Base-by-base conservation (phyloP, 2,329 filamentous ascomycete genomes). In the Aspergillus viridinutans region DNA sequence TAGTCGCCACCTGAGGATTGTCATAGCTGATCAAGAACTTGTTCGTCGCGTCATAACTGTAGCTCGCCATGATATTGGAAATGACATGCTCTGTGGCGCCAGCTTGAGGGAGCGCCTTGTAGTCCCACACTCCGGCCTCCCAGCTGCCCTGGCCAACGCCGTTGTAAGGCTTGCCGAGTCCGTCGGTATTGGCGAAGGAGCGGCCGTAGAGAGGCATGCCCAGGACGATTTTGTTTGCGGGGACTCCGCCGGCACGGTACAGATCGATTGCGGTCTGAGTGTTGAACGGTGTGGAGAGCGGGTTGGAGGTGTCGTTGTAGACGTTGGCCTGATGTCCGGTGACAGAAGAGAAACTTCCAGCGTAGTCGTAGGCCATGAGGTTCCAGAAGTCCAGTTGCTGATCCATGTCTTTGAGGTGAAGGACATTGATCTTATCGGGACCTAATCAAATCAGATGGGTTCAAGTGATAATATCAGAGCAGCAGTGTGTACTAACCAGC, bases 191-290 rank as follows among this genome's bases (percentile, higher is more conserved):
- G 64, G 86, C 81, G 71, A 97, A 97, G 0, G 90, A 85, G 38
- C 92, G 89, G 1, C 93, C 93, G 70, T 97, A 97, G 12, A 97
- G 78, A 2, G 93, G 92, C 89, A 97, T 93, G 2, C 93, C 92
- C 14, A 97, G 74, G 3, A 96, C 89, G 54, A 97, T 84, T 76
- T 96, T 97, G 59, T 80, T 69, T 0, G 85, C 70, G 0, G 81
- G 69, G 0, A 97, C 85, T 6, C 87, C 86, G 3, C 82, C 81
- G 1, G 76, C 69, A 17, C 83, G 78, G 76, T 97, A 97, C 64
- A 85, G 81, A 12, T 85, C 77, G 6, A 97, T 77, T 0, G 92
- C 92, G 1, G 81, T 78, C 3, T 84, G 78, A 2, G 89, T 90
- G 74, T 84, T 90, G 77, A 92, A 96, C 0, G 92, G 92, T 0